Evolutionary conservation across 345 rosid species (phyloP).

Genomic region (Stellera chamaejasme): DNA sequence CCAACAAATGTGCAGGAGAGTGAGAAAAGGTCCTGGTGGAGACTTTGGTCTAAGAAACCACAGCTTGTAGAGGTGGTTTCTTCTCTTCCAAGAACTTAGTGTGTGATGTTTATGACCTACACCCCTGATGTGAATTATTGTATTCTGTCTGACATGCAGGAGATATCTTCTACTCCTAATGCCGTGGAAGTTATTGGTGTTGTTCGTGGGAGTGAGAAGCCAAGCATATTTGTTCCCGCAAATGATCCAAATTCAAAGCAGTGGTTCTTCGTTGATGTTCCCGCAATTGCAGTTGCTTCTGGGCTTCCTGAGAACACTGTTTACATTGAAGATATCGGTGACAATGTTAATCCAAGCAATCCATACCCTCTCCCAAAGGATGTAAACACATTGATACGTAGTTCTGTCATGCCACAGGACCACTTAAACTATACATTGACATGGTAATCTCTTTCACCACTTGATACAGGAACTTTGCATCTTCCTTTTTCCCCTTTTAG

Average conservation of each 20-base stretch:
- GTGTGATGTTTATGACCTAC: conserved; percentile 1
- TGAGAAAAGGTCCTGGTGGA: conserved; percentile 53
- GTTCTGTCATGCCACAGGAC: conserved; percentile 97
- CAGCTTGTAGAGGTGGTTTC: conserved; percentile 39
- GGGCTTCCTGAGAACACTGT: conserved; percentile 64
- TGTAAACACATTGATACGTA: conserved; percentile 63
- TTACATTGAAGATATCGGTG: conserved; percentile 70
- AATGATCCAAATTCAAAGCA: conserved; percentile 69
- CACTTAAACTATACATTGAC: conserved; percentile 90
- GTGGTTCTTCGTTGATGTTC: conserved; percentile 89
- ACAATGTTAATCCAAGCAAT: conserved; percentile 54
- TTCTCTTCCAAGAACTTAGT: conserved; percentile 12
- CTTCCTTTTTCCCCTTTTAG: not conserved
- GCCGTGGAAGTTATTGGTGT: conserved; percentile 76
- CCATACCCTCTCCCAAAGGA: conserved; percentile 95
- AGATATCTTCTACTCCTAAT: conserved; percentile 22
- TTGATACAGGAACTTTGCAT: not conserved
- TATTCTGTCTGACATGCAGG: conserved; percentile 31
- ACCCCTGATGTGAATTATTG: conserved; percentile 9
- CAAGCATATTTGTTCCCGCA: conserved; percentile 87
- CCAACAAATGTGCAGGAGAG: conserved; percentile 23
- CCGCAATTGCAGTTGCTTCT: conserved; percentile 55
- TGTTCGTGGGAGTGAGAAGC: conserved; percentile 82
- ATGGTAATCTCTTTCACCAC: conserved; percentile 41
- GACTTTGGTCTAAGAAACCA: conserved; percentile 54